These are phyloP conservation scores for Glutinoglossum americanum DNA, from an alignment of 495 filamentous ascomycete species.

Conservation along the genomic window DNA sequence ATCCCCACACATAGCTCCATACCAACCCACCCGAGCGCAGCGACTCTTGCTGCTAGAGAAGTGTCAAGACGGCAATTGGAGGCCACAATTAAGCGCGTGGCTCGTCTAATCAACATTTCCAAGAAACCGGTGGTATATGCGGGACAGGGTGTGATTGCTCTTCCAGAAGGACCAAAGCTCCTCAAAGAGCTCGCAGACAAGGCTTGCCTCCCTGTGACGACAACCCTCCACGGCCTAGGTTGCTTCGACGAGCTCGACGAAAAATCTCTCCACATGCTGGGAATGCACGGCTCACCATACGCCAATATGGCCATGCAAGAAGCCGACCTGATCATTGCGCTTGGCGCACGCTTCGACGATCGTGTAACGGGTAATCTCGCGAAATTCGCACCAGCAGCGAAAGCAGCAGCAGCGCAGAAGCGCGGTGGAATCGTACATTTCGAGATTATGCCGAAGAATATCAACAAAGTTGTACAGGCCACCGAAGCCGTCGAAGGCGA, in stretches of 20 bases:
- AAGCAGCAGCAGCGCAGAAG: constrained; percentile 41
- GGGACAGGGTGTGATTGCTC: constrained; percentile 44
- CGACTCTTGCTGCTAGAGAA: constrained; percentile 40
- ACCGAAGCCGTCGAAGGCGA: constrained; percentile 65
- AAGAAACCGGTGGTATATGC: constrained; percentile 64
- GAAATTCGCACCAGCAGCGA: constrained; percentile 49
- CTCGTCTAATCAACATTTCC: constrained; percentile 44
- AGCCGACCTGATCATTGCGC: constrained; percentile 55
- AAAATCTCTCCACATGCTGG: constrained; percentile 63
- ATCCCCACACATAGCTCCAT: constrained; percentile 44
- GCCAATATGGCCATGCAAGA: constrained; percentile 66
- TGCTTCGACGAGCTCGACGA: constrained; percentile 58
- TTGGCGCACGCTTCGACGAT: constrained; percentile 59
- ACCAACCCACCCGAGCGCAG: constrained; percentile 46
- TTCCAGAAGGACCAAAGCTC: constrained; percentile 40
- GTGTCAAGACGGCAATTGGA: constrained; percentile 34
- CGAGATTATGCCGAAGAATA: constrained; percentile 69
- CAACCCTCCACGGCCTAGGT: constrained; percentile 56
- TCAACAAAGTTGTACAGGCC: constrained; percentile 70
- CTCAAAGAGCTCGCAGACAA: constrained; percentile 50
- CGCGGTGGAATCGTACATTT: constrained; percentile 66
- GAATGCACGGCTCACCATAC: constrained; percentile 63
- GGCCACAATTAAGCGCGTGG: constrained; percentile 37
- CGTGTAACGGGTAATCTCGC: constrained; percentile 43
- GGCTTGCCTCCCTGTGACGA: constrained; percentile 55